These are phyloP conservation scores for Leccinum variicolor DNA, from an alignment of 768 basidiomycete species.

Conservation along the genomic window DNA sequence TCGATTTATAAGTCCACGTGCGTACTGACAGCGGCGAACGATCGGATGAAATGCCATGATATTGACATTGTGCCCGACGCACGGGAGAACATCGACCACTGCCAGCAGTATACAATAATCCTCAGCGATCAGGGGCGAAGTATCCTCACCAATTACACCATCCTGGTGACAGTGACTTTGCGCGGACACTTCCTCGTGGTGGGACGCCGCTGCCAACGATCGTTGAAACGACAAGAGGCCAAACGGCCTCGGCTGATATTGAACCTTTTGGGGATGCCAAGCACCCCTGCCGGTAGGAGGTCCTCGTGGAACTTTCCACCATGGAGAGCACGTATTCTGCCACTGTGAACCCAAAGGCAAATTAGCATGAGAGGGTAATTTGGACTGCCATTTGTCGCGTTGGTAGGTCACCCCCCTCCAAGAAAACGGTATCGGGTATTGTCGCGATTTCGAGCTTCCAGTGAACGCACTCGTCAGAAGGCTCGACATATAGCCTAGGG, in stretches of 20 bases:
- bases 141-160: not conserved
- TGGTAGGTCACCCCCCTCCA: not conserved
- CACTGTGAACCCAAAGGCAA: not conserved
- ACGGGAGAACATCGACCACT: not conserved
- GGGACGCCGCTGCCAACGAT: not conserved
- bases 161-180: not conserved
- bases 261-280: not conserved
- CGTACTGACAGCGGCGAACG: not conserved
- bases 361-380: too few species aligned
- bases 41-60: not conserved
- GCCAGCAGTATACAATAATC: not conserved
- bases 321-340: not conserved
- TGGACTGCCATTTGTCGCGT: not conserved
- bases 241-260: not conserved
- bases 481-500: not conserved
- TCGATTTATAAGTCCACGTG: not conserved
- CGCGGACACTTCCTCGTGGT: not conserved
- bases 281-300: not conserved
- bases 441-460: not conserved
- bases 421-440: not conserved
- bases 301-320: not conserved
- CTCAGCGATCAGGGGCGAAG: not conserved
- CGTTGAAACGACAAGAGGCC: not conserved
- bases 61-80: not conserved
- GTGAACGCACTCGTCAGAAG: not conserved